A percentile compares a stretch with the other conserved stretches of the same genome.
phyloP scores from a whole-genome alignment of 768 basidiomycete species.

The Pleurotus tuoliensis region DNA sequence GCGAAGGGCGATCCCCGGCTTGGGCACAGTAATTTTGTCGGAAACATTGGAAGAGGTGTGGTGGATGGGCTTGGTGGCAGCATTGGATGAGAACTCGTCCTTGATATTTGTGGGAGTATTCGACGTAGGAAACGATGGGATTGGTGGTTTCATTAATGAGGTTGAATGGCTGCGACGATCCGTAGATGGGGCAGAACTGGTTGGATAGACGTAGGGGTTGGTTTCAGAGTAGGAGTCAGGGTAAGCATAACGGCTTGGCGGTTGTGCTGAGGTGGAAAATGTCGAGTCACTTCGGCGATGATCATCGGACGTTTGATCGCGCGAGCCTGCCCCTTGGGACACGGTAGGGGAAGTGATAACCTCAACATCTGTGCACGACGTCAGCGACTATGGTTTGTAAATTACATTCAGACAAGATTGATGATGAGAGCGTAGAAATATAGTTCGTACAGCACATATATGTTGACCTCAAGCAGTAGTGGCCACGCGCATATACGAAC shows the following conservation, averaged over 20 bases:
- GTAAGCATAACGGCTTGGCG: constrained; percentile 1
- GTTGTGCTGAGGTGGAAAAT: constrained; percentile 4
- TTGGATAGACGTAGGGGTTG: constrained; percentile 5
- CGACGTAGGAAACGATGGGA: not conserved
- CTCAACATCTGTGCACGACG: not conserved
- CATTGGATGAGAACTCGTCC: constrained; percentile 2
- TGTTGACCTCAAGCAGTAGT: not conserved
- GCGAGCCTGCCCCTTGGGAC: not conserved
- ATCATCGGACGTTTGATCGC: not conserved
- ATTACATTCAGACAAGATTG: not conserved
- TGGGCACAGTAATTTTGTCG: not conserved
- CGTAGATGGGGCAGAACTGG: not conserved
- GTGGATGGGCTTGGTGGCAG: not conserved
- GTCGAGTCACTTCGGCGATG: not conserved
- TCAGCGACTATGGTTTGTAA: not conserved
- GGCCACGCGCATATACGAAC: not conserved
- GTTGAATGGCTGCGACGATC: not conserved
- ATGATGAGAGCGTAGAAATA: too few species aligned
- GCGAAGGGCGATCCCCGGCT: not conserved
- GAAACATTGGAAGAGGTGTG: not conserved
- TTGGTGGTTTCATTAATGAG: not conserved
- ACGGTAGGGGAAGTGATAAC: constrained; percentile 1
- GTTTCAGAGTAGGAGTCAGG: constrained; percentile 5
- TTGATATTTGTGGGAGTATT: not conserved
- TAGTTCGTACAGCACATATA: not conserved